Conservation (phyloP, 2,329 filamentous ascomycete species). For the Fusarium nisikadoi region DNA sequence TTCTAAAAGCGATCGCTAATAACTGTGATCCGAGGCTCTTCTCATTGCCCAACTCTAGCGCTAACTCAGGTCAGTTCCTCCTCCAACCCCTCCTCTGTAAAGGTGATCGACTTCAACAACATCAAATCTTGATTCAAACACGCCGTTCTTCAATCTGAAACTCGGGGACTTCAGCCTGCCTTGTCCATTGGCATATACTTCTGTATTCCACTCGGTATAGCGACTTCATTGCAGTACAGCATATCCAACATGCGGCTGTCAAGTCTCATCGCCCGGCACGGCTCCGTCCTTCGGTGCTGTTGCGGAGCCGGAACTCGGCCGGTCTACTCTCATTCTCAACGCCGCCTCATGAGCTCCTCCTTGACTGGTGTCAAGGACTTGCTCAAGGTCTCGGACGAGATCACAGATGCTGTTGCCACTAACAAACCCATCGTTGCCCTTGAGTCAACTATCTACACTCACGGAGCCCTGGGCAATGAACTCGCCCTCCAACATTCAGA, state of each 20-base stretch:
- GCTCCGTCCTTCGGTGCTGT: slow-evolving; percentile 31
- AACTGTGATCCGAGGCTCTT: slow-evolving; percentile 19
- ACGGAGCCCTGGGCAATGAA: slow-evolving; percentile 82
- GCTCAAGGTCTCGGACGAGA: slow-evolving; percentile 82
- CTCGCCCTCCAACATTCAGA: slow-evolving; percentile 83
- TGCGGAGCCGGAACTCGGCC: slow-evolving; percentile 30
- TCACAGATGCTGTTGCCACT: slow-evolving; percentile 77
- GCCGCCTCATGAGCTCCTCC: slow-evolving; percentile 39
- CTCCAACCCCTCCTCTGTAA: slow-evolving; percentile 14
- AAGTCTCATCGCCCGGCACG: slow-evolving; percentile 33
- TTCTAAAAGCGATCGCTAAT: neutral
- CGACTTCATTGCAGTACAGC: neutral
- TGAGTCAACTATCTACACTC: slow-evolving; percentile 97
- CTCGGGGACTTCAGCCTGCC: neutral
- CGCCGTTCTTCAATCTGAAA: neutral
- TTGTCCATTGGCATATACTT: neutral
- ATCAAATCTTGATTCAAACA: slow-evolving; percentile 3
- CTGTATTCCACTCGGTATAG: neutral
- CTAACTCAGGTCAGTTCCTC: slow-evolving; percentile 10
- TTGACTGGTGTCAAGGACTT: slow-evolving; percentile 54
- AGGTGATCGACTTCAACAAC: slow-evolving; percentile 14
- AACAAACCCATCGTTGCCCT: slow-evolving; percentile 89
- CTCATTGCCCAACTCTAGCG: neutral
- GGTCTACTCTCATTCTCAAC: slow-evolving; percentile 23
- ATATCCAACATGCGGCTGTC: slow-evolving; percentile 32